Evolutionary conservation across 257 asterid genomes (phyloP).

Genomic region (Cynanchum wilfordii): DNA sequence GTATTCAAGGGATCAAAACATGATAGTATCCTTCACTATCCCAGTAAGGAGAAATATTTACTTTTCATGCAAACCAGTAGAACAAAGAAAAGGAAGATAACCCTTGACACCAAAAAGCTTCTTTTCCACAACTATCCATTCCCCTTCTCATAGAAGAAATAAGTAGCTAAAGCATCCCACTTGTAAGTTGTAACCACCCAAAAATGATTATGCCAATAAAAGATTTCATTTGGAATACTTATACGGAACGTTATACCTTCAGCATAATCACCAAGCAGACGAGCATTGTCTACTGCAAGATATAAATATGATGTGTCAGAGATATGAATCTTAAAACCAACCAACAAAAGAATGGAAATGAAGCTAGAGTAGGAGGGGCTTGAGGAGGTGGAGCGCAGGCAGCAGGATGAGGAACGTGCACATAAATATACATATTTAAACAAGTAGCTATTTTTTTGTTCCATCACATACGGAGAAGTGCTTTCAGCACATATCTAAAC

Average conservation of each 20-base stretch:
- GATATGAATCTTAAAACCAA: not conserved
- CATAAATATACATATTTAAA: not conserved
- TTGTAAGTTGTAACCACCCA: not conserved
- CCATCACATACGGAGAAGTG: not conserved
- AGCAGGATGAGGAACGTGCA: slow-evolving; percentile 68
- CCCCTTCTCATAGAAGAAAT: not conserved
- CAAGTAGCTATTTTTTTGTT: not conserved
- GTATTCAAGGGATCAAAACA: not conserved
- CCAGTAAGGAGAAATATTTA: no score
- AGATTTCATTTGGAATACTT: not conserved
- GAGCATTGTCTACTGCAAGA: slow-evolving; percentile 51
- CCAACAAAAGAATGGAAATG: not conserved
- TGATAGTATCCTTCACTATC: not conserved
- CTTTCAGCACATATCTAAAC: not conserved
- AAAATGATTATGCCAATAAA: not conserved
- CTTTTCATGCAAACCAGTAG: not conserved
- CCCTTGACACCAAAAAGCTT: not conserved
- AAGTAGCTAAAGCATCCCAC: not conserved
- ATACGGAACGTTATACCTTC: slow-evolving; percentile 35
- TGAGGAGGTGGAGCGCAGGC: slow-evolving; percentile 51
- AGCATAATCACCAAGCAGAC: slow-evolving; percentile 59
- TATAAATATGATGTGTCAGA: not conserved
- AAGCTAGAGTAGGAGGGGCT: not conserved
- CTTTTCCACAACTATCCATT: no score
- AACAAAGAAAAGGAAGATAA: not conserved